Base-by-base conservation (phyloP, 129 eudicot species). In the Tanacetum coccineum region DNA sequence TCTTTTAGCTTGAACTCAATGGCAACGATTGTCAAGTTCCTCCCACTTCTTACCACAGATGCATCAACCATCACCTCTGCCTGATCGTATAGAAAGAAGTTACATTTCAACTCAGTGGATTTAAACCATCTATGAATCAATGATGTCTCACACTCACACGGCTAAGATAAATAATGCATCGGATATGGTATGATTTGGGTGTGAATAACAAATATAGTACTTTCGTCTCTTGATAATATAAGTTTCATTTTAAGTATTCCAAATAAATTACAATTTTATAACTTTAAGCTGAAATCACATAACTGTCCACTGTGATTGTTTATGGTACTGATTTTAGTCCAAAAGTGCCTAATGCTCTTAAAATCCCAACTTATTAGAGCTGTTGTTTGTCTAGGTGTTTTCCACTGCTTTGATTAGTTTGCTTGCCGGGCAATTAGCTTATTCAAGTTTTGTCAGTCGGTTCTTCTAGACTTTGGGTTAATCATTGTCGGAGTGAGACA, bases 1-100 rank as follows among this genome's bases (percentile, higher is more conserved):
- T 80, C 86, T 78, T 88, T 84, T n/a, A 73, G 77, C 68, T 84
- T 81, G 71, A 83, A 83, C 66, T 92, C 93, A 48, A 86, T 68
- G 25, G 82, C 64, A 54, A 88, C 85, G 9, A 86, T 82, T 9
- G 98, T 80, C 73, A 92, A 67, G 79, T 81, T 92, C 81, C 91
- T 92, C 56, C 98, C 98, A 47, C 87, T 92, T 69, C 87, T 78
- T 66, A 83, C 80, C n/a, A 92, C 82, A 17, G 82, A 72, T 14
- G 85, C 98, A 71, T 88, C 95, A 47, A 86, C 79, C 0, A 74
- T 63, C 64, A 88, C 72, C 67, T 83, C 83, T n/a, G 84, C 66
- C 96, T 92, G 91, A 48, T 11, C 32, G 30, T 48, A 59, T 32
- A 9, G 21, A 59, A 59, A 59, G 17, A 48, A 4, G 56, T 46